Evolutionary conservation across 176 grass and related monocot genomes (phyloP).

Genomic region (Hyparrhenia diplandra): DNA sequence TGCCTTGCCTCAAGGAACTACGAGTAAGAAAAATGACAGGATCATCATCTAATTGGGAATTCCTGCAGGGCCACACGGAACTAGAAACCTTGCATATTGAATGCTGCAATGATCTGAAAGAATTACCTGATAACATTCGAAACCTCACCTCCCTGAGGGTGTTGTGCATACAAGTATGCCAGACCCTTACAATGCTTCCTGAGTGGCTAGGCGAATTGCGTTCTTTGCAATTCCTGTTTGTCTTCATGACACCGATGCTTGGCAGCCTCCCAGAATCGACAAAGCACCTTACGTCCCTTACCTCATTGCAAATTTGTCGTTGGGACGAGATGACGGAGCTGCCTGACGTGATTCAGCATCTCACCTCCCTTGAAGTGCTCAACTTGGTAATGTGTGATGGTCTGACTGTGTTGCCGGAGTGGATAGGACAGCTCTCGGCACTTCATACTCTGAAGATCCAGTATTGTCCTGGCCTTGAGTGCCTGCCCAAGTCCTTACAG

Average conservation of each 20-base stretch:
- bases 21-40: background rate
- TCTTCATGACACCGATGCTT: background rate
- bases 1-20: background rate
- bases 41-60: background rate
- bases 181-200: background rate
- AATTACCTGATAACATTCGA: conserved; percentile 15
- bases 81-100: background rate
- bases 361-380: background rate
- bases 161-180: background rate
- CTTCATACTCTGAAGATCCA: background rate
- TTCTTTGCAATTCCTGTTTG: background rate
- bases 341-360: background rate
- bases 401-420: background rate
- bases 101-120: background rate
- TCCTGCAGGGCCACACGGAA: background rate
- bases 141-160: background rate
- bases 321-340: background rate
- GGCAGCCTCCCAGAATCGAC: background rate
- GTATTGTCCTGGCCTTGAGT: background rate
- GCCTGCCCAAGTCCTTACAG: background rate
- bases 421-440: background rate
- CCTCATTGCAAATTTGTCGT: background rate
- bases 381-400: background rate
- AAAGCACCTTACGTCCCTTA: background rate
- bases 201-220: background rate